Base-by-base conservation (phyloP, 129 eudicot species). In the Tagetes patula region DNA sequence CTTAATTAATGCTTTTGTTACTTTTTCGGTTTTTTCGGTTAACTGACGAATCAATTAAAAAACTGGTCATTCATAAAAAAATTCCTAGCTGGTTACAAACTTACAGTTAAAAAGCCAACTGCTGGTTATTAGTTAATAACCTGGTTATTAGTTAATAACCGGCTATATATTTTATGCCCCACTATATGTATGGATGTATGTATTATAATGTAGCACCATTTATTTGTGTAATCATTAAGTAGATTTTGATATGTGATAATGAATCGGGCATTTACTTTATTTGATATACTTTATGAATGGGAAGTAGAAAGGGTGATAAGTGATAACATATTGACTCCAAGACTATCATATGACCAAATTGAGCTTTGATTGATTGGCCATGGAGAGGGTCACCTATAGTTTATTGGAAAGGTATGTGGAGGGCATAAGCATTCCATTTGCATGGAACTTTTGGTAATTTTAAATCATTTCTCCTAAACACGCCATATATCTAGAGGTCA, bases 371-470 rank as follows among this genome's bases (percentile, higher is more conserved):
- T 39, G 76, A 42, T 77, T 62, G 64, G 48, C 70, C 72, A 61
- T 70, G 55, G 56, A 70, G 27, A 52, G 73, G 53, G 79, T 46
- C 37, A 53, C 32, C 47, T 61, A 40, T 77, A 70, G 52, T 78
- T 65, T 63, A 78, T 63, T 63, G 77, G 60, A 42, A 78, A 69
- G 53, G 33, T 78, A 77, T 78, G 82, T 71, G 73, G 82, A 78
- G 77, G 61, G 77, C 68, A 65, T 53, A 71, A 64, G 77, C 68
- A 71, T 78, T 71, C 67, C 73, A 54, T 76, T 71, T 8, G 59
- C 73, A 36, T 5, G 42, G 36, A 33, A 58, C 55, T 47, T 63
- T 63, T 70, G 39, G 59, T 62, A 50, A 78, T 71, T 70, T 7
- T 38, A 62, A 3, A 70, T 49, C 31, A 52, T 70, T 61, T 49